Conservation (phyloP, 768 basidiomycete genomes). For the Suillus plorans region DNA sequence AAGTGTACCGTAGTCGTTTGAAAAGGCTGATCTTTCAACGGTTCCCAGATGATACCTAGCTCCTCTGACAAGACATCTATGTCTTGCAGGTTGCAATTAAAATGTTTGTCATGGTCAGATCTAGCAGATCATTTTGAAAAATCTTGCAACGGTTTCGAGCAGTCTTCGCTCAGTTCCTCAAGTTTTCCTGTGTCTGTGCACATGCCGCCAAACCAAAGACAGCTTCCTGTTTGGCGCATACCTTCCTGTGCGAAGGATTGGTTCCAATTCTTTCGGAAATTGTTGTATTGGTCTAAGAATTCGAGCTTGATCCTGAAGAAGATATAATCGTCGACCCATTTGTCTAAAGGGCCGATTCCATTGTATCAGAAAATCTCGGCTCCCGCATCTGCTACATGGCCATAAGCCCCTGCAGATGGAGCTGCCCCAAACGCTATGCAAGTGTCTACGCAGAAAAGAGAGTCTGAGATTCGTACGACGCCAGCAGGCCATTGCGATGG, state of each 20-base stretch:
- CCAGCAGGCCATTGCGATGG: too few relatives aligned
- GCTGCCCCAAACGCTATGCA: too few relatives aligned
- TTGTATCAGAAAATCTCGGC: too few relatives aligned
- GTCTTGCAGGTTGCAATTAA: not conserved
- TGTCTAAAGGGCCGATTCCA: too few relatives aligned
- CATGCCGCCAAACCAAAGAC: slow-evolving; percentile 6
- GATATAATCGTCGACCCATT: too few relatives aligned
- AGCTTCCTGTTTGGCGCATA: not conserved
- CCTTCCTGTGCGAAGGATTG: not conserved
- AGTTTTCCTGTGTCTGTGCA: not conserved
- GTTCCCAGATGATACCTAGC: slow-evolving; percentile 9
- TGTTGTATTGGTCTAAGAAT: too few relatives aligned
- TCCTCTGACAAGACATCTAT: not conserved
- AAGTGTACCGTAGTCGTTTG: not conserved
- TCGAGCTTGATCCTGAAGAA: too few relatives aligned
- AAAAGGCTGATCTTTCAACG: not conserved
- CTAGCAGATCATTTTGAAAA: not conserved
- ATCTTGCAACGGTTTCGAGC: not conserved
- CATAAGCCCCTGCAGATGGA: too few relatives aligned
- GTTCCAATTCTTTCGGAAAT: slow-evolving; percentile 15
- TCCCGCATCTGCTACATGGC: too few relatives aligned
- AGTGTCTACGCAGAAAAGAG: too few relatives aligned
- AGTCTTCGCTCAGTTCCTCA: slow-evolving; percentile 7
- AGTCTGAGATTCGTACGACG: too few relatives aligned
- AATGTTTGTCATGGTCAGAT: not conserved